Evolutionary conservation across 1,284 basidiomycete genomes (phyloP).

Genomic region (Irpex sp.): DNA sequence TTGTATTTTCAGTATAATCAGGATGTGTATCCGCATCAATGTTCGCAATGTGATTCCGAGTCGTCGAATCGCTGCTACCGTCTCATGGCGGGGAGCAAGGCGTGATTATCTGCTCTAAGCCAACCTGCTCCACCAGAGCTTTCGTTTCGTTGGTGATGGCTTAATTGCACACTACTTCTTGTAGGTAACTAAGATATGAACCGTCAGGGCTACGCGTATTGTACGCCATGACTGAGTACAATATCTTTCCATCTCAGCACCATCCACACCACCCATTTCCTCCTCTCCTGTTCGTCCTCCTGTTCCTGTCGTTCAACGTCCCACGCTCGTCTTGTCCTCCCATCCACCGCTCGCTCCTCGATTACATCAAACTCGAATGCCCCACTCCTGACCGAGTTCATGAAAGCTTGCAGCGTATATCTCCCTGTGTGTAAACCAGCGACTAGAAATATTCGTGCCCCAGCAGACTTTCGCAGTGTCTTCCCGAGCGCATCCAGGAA

Average conservation of each 20-base stretch:
- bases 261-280: slow-evolving; percentile 70
- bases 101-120: not conserved
- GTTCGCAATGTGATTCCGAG: not conserved
- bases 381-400: slow-evolving; percentile 32
- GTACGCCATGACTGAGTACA: not conserved
- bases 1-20: not conserved
- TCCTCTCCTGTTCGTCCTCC: slow-evolving; percentile 61
- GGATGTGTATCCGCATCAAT: not conserved
- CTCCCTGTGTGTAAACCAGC: slow-evolving; percentile 73
- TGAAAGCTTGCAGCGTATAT: slow-evolving; percentile 62
- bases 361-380: slow-evolving; percentile 48
- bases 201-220: not conserved
- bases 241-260: slow-evolving; percentile 45
- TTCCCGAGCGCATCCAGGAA: slow-evolving; percentile 50
- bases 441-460: slow-evolving; percentile 55
- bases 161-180: not conserved
- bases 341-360: slow-evolving; percentile 45
- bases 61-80: not conserved
- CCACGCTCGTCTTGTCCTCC: slow-evolving; percentile 44
- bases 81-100: not conserved
- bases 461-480: slow-evolving; percentile 39
- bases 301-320: slow-evolving; percentile 41
- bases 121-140: too few relatives aligned
- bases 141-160: not conserved
- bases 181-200: not conserved